Evolutionary conservation across 1,139 yeast species (phyloP).

Genomic region (Casaregolazyma lundiana): DNA sequence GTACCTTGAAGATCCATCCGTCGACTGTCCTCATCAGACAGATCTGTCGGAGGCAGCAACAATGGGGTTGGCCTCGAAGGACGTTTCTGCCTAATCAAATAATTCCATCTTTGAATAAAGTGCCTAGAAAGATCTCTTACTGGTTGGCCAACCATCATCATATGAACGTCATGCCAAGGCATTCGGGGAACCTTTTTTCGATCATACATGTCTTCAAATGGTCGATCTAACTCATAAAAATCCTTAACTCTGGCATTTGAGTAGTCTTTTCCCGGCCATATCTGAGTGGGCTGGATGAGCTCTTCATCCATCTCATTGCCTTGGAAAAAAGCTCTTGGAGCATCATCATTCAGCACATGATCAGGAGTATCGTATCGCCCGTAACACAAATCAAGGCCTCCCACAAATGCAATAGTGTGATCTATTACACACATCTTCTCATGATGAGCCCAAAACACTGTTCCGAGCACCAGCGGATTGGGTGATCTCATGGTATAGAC

Average conservation of each 20-base stretch:
- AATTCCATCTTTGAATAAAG: conserved; percentile 98
- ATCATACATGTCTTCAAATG: conserved; percentile 91
- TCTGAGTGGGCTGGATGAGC: conserved; percentile 40
- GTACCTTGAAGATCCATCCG: conserved; percentile 69
- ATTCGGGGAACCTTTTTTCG: conserved; percentile 77
- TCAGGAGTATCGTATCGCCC: conserved; percentile 97
- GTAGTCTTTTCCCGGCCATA: conserved; percentile 95
- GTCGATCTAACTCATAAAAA: conserved; percentile 72
- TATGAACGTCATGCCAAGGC: conserved; percentile 99
- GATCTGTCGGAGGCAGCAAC: conserved; percentile 87
- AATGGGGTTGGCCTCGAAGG: conserved; percentile 93
- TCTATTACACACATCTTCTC: conserved; percentile 88
- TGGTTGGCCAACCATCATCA: conserved; percentile 92
- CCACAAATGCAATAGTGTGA: conserved; percentile 82
- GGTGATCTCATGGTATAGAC: conserved; percentile 93
- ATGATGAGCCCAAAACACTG: conserved; percentile 98
- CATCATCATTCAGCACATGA: conserved; percentile 82
- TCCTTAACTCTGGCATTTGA: conserved; percentile 93
- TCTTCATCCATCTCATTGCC: conserved; percentile 19
- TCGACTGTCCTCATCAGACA: conserved; percentile 64
- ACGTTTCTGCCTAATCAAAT: conserved; percentile 81
- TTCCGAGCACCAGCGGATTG: conserved; percentile 86
- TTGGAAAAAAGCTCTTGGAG: conserved; percentile 38
- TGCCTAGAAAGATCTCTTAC: conserved; percentile 92
- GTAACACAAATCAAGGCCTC: conserved; percentile 93